Evolutionary conservation across 2,329 filamentous ascomycete genomes (phyloP).

Genomic region (Ophiostoma angusticollis): DNA sequence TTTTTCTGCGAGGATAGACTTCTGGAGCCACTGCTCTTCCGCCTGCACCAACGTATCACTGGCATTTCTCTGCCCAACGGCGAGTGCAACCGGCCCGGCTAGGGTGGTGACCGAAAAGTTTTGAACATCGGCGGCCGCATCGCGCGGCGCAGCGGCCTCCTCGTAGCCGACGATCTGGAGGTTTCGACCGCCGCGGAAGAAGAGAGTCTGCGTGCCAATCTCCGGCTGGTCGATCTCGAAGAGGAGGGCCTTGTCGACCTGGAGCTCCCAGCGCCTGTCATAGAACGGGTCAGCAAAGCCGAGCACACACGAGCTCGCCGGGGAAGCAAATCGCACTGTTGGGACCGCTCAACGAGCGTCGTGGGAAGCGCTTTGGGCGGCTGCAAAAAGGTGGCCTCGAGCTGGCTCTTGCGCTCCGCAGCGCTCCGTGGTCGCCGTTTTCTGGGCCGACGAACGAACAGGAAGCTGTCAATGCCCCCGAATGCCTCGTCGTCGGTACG

Average conservation of each 20-base stretch:
- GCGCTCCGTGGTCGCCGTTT: background rate
- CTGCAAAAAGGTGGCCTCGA: conserved; percentile 66
- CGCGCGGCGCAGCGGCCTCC: conserved; percentile 82
- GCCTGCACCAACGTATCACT: conserved; percentile 75
- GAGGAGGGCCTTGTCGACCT: conserved; percentile 67
- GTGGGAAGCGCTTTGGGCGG: conserved; percentile 69
- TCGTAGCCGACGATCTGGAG: conserved; percentile 87
- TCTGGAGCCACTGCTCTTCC: conserved; percentile 39
- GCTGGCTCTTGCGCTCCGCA: conserved; percentile 51
- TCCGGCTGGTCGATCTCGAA: conserved; percentile 84
- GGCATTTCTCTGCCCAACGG: conserved; percentile 75
- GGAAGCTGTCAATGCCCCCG: conserved; percentile 8
- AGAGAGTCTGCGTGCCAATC: conserved; percentile 86
- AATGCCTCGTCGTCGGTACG: conserved; percentile 2
- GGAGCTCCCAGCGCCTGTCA: conserved; percentile 57
- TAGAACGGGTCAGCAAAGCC: conserved; percentile 4
- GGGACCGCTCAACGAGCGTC: conserved; percentile 78
- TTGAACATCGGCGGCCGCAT: conserved; percentile 92
- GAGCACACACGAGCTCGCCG: background rate
- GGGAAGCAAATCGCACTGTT: conserved; percentile 42
- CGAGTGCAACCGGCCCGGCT: conserved; percentile 88
- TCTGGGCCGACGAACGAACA: conserved; percentile 9
- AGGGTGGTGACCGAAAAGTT: conserved; percentile 56
- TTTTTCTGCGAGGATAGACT: conserved; percentile 20
- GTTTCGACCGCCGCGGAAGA: conserved; percentile 81